Conservation (phyloP, 495 filamentous ascomycete species). For the Talaromyces ruber region DNA sequence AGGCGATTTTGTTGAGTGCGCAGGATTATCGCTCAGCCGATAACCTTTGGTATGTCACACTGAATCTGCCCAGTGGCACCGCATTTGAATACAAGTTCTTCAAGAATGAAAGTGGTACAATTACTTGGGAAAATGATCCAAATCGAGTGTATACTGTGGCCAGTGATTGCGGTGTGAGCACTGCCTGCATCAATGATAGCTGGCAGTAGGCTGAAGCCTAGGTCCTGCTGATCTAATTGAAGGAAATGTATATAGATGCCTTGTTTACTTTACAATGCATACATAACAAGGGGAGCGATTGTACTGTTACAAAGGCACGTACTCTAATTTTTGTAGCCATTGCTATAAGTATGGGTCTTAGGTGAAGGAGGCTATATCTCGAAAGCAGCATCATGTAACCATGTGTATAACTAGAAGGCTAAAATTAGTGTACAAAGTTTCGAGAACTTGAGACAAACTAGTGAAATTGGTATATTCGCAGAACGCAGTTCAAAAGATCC, state of each 20-base stretch:
- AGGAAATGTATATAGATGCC: neutral
- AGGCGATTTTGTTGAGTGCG: conserved; percentile 43
- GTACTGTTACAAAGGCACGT: too few species aligned
- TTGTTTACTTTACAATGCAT: too few species aligned
- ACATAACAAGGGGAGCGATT: too few species aligned
- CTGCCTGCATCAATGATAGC: conserved; percentile 15
- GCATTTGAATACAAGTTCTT: conserved; percentile 58
- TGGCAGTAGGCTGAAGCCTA: conserved; percentile 10
- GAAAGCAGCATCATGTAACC: too few species aligned
- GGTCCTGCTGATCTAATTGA: neutral
- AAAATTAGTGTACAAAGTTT: neutral
- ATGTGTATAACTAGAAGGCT: neutral
- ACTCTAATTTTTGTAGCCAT: too few species aligned
- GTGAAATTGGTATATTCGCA: neutral
- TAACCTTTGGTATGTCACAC: conserved; percentile 43
- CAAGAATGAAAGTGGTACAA: conserved; percentile 39
- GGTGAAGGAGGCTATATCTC: too few species aligned
- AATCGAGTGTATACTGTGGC: conserved; percentile 51
- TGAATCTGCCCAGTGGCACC: conserved; percentile 40
- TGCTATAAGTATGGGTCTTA: too few species aligned
- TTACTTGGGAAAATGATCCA: conserved; percentile 55
- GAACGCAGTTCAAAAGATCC: neutral
- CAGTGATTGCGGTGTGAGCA: conserved; percentile 26
- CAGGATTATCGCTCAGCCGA: conserved; percentile 41
- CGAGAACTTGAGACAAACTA: neutral